Base-by-base conservation (phyloP, 768 basidiomycete species). In the Mycena polygramma region DNA sequence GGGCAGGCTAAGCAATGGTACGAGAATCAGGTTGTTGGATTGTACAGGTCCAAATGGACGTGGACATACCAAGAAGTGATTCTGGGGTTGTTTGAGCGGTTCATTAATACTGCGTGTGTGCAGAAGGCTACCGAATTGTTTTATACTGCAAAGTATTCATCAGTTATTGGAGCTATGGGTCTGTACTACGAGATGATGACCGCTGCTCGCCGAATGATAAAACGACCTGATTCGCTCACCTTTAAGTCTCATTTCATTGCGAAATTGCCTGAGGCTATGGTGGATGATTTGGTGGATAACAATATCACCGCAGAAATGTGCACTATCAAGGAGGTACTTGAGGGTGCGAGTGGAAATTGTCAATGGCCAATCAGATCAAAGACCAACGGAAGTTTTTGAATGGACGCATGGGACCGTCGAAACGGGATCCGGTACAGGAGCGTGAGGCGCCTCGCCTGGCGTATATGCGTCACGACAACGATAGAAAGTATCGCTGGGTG, bases 401-500 rank as follows among this genome's bases (percentile, higher is more conserved):
- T 30, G 6, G 13, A 24, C 15, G 41, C 26, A 4, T 4, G 46
- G 24, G 82, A 19, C 5, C 30, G 83, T 68, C 30, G 53, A 76
- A 39, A 7, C 30, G 30, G 3, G 30, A 30, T 30, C 7, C 13
- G 22, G 39, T 5, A 9, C 4, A 57, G 17, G 20, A 2, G 39
- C 30, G 30, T 2, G 30, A 30, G 30, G 30, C 30, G 6, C 30
- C 30, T 2, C 30, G 30, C 30, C 30, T 30, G 30, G 30, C 30
- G 30, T 30, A 30, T 6, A 30, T 30, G 30, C 30, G 30, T 3
- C 30, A 30, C 30, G 30, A 30, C 6, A 30, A 30, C 30, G 30
- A 30, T 30, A 30, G 6, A 6, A 30, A 30, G 6, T 30, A 30
- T 30, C 30, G 30, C 6, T 30, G 30, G 30, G 30, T 30, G 30